Conservation (phyloP, 75 land plant genomes). For the Sequoia sempervirens region DNA sequence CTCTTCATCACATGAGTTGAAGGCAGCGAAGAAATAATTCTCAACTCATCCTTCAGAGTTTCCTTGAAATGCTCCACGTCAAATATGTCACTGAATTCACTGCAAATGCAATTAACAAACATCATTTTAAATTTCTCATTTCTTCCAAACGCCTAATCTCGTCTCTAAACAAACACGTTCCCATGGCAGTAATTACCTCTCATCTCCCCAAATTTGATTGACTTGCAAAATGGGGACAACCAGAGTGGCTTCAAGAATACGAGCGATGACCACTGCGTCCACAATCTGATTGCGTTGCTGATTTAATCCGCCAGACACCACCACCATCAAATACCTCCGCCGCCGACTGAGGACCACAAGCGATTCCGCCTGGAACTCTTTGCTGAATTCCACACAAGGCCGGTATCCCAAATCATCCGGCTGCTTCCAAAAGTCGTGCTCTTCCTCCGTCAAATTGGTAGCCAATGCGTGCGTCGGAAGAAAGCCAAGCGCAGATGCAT, state of each 20-base stretch:
- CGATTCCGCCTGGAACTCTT: conserved; percentile 31
- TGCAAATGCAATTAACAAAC: conserved; percentile 17
- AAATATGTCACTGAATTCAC: conserved; percentile 87
- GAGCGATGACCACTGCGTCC: conserved; percentile 87
- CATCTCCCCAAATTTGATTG: conserved; percentile 80
- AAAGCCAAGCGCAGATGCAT: background rate
- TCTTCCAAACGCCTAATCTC: background rate
- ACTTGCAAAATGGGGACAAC: conserved; percentile 87
- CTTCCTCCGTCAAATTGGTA: conserved; percentile 24
- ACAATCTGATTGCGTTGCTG: conserved; percentile 92
- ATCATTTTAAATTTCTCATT: background rate
- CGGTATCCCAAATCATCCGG: conserved; percentile 66
- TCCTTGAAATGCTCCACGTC: conserved; percentile 87
- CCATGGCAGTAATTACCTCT: conserved; percentile 2
- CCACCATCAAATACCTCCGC: conserved; percentile 76
- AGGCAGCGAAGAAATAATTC: conserved; percentile 74
- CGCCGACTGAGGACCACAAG: conserved; percentile 14
- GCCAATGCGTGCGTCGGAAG: conserved; percentile 7
- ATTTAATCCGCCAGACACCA: conserved; percentile 76
- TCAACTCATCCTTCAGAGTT: conserved; percentile 64
- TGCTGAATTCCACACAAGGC: conserved; percentile 60
- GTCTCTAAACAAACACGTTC: background rate
- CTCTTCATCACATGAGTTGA: conserved; percentile 64
- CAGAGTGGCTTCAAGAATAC: conserved; percentile 79
- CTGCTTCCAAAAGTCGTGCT: conserved; percentile 77